Conservation (phyloP, 2,329 filamentous ascomycete genomes). For the Aspergillus costaricaensis region DNA sequence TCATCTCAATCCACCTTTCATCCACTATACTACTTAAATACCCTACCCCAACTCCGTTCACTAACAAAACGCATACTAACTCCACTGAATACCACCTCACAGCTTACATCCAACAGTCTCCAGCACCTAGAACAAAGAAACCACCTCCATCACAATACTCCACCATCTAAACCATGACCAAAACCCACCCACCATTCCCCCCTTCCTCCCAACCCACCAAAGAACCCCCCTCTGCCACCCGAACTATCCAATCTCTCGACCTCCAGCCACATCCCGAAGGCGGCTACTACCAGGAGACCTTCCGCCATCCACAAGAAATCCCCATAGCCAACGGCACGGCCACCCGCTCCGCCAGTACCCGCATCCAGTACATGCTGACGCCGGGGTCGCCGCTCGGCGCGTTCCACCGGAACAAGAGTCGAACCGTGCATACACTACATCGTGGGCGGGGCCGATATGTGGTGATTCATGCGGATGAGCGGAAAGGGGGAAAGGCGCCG, state of each 20-base stretch:
- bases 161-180: not conserved
- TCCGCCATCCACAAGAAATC: conserved; percentile 55
- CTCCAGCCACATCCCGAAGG: conserved; percentile 63
- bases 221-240: conserved; percentile 35
- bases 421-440: conserved; percentile 67
- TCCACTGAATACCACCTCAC: no score
- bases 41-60: no score
- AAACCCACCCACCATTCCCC: conserved; percentile 14
- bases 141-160: not conserved
- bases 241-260: conserved; percentile 48
- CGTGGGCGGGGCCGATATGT: conserved; percentile 65
- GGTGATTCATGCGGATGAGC: conserved; percentile 58
- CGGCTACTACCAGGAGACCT: conserved; percentile 65
- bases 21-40: no score
- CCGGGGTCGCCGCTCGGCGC: conserved; percentile 56
- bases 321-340: conserved; percentile 49
- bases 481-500: conserved; percentile 41
- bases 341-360: conserved; percentile 58
- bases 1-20: no score
- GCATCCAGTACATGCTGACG: conserved; percentile 67
- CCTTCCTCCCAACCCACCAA: conserved; percentile 15
- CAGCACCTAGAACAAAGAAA: not conserved
- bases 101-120: not conserved
- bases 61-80: no score
- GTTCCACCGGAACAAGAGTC: conserved; percentile 65